Conservation (phyloP, 2,329 filamentous ascomycete genomes). For the Alternaria ethzedia region DNA sequence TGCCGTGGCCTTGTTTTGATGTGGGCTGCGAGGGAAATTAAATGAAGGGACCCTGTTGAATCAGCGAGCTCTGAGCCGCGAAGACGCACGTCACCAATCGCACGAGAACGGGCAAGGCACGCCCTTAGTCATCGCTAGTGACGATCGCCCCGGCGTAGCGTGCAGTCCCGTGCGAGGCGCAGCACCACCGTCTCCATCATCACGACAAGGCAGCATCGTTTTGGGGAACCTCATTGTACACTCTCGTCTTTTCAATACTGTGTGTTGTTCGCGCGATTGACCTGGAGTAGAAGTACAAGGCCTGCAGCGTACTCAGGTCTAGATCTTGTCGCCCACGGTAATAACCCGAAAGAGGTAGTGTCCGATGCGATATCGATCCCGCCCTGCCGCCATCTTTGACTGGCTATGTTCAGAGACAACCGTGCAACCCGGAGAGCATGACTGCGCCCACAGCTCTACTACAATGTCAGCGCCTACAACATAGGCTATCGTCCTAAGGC, state of each 20-base stretch:
- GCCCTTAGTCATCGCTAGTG: conserved; percentile 3
- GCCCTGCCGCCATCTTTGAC: not conserved
- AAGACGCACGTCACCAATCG: conserved; percentile 15
- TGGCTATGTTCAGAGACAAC: not conserved
- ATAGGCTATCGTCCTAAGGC: not conserved
- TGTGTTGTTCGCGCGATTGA: not conserved
- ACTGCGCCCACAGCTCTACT: not conserved
- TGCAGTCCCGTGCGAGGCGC: not conserved
- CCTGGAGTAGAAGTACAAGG: not conserved
- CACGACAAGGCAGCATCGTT: not conserved
- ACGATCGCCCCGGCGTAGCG: not conserved
- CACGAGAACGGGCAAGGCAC: not conserved
- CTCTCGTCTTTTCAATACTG: not conserved
- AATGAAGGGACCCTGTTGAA: conserved; percentile 13
- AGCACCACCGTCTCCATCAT: not conserved
- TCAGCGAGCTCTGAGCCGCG: conserved; percentile 16
- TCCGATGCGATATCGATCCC: not conserved
- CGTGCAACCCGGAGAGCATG: not conserved
- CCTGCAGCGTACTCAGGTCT: not conserved
- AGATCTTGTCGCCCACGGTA: not conserved
- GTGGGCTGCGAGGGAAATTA: conserved; percentile 19
- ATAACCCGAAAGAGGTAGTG: not conserved
- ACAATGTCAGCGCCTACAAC: not conserved
- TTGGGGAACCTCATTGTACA: not conserved
- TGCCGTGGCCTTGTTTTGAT: conserved; percentile 21